Evolutionary conservation across 106 monocot species (phyloP).

Genomic region (Chionographis japonica): DNA sequence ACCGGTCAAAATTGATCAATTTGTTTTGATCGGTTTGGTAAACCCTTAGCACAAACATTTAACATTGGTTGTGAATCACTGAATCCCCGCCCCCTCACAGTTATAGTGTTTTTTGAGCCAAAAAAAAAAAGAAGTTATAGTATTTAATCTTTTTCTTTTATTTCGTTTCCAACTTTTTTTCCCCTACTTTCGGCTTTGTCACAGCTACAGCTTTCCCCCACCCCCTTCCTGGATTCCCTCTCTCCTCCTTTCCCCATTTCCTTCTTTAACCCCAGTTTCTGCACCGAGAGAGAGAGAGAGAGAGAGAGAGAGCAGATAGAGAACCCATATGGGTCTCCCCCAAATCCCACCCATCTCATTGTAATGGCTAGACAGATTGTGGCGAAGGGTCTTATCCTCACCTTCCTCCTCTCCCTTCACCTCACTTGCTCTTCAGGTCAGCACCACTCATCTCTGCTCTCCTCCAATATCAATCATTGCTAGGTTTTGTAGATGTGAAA

Average conservation of each 20-base stretch:
- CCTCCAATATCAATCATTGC: neutral
- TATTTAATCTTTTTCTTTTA: neutral
- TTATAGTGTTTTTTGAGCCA: too few relatives aligned
- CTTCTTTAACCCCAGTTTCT: neutral
- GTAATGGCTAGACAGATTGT: slow-evolving; percentile 19
- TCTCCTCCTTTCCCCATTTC: neutral
- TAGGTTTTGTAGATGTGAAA: neutral
- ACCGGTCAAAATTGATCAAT: too few relatives aligned
- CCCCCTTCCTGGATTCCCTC: neutral
- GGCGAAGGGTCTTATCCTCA: slow-evolving; percentile 13
- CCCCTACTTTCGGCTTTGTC: slow-evolving; percentile 19
- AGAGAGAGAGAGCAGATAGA: neutral
- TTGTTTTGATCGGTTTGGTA: too few relatives aligned
- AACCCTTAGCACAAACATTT: too few relatives aligned
- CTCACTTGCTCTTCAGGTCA: slow-evolving; percentile 28
- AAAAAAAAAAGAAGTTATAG: too few relatives aligned
- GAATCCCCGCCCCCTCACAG: too few relatives aligned
- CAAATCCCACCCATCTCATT: neutral
- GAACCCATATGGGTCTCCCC: neutral
- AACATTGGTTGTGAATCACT: too few relatives aligned
- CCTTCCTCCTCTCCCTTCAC: slow-evolving; percentile 17
- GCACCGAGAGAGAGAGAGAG: neutral
- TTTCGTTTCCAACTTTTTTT: neutral
- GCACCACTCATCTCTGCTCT: neutral
- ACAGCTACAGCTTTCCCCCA: slow-evolving; percentile 8